Percentiles rank a stretch among this genome's conserved stretches.
Evolutionary conservation across 2,329 filamentous ascomycete genomes (phyloP).

Genomic region (Penicillium sp.): DNA sequence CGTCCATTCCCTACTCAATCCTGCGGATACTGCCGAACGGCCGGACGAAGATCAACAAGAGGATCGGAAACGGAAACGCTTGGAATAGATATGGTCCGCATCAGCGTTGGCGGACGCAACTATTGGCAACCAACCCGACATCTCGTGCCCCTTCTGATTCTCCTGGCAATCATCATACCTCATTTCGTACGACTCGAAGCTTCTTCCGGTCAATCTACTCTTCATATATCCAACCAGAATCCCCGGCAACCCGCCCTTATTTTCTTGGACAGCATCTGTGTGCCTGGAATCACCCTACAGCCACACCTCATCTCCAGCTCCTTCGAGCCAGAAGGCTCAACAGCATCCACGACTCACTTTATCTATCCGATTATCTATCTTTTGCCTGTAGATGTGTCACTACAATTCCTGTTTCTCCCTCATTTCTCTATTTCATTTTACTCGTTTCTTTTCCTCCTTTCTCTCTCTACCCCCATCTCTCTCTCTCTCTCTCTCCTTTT

Average conservation of each 20-base stretch:
- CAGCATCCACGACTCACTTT: constrained; percentile 2
- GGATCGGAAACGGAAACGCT: constrained; percentile 65
- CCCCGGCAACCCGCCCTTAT: not conserved
- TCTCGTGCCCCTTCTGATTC: not conserved
- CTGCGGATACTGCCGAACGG: constrained; percentile 68
- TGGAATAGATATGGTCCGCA: constrained; percentile 44
- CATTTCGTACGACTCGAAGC: not conserved
- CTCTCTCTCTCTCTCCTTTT: constrained; percentile 20
- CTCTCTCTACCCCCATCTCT: constrained; percentile 11
- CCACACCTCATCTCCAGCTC: constrained; percentile 11
- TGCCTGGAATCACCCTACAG: constrained; percentile 13
- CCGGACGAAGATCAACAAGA: constrained; percentile 67
- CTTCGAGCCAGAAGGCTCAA: constrained; percentile 6
- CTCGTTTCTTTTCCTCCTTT: not conserved
- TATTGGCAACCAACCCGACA: not conserved
- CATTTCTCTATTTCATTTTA: constrained; percentile 8
- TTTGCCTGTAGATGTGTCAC: constrained; percentile 27
- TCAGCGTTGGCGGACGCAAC: not conserved
- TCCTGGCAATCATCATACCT: not conserved
- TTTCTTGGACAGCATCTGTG: constrained; percentile 22
- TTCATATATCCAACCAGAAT: constrained; percentile 6
- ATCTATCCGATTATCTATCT: constrained; percentile 8
- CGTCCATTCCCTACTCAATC: constrained; percentile 68
- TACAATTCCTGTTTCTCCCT: constrained; percentile 6
- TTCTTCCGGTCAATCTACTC: not conserved